Conservation (phyloP, 495 filamentous ascomycete genomes). For the Emericellopsis terricola region DNA sequence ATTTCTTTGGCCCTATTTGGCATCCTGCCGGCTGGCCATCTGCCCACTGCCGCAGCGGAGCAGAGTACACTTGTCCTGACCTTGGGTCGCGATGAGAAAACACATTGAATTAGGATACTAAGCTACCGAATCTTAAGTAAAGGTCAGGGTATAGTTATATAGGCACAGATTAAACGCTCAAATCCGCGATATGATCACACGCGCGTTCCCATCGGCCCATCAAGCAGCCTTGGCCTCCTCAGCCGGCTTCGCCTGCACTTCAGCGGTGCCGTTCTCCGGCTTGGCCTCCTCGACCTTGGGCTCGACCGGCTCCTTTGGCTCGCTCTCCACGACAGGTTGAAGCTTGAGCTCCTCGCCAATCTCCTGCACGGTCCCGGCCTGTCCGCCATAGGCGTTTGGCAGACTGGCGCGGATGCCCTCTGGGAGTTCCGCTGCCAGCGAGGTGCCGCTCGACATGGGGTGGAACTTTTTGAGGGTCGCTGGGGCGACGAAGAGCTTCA, state of each 20-base stretch:
- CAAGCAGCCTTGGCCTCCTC: constrained; percentile 4
- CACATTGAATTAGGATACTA: no score
- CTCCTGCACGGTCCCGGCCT: constrained; percentile 17
- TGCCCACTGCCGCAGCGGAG: no score
- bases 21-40: no score
- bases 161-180: no score
- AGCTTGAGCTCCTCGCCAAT: not conserved
- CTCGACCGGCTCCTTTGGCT: not conserved
- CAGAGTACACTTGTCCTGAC: no score
- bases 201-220: no score
- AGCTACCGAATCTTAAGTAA: no score
- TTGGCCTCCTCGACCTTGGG: not conserved
- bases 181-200: no score
- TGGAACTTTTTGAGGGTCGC: constrained; percentile 78
- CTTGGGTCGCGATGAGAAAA: no score
- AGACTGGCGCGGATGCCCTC: constrained; percentile 30
- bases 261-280: not conserved
- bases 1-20: no score
- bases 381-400: constrained; percentile 53
- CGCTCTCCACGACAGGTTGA: not conserved
- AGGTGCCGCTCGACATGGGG: constrained; percentile 57
- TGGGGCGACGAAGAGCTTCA: constrained; percentile 61
- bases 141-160: no score
- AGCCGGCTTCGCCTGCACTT: not conserved
- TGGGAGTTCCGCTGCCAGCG: constrained; percentile 35